A percentile compares a stretch with the other conserved stretches of the same genome.
Evolutionary conservation across 805 yeast genomes (phyloP).

Genomic region (Ogataea saltuana): DNA sequence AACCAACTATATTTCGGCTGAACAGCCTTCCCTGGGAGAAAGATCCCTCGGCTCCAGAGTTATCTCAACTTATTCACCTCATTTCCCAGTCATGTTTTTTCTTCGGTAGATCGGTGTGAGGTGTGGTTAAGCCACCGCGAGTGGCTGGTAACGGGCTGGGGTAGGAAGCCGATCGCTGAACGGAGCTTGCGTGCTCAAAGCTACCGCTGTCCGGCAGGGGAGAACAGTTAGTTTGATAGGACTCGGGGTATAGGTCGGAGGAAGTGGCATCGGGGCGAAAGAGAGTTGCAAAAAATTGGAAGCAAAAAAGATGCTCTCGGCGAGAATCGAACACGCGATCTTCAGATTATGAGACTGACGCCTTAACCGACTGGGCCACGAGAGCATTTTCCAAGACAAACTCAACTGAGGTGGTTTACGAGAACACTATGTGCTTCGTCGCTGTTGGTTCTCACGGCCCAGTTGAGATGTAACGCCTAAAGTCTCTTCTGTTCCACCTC

Average conservation of each 20-base stretch:
- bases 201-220: not conserved
- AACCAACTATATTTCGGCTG: not conserved
- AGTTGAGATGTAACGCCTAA: conserved; percentile 12
- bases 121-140: conserved; percentile 1
- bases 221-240: no score
- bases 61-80: conserved; percentile 14
- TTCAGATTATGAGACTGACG: conserved; percentile 44
- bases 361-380: conserved; percentile 44
- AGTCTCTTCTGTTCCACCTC: conserved; percentile 18
- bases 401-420: not conserved
- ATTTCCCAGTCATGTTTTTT: conserved; percentile 7
- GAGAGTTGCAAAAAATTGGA: conserved; percentile 9
- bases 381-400: conserved; percentile 24
- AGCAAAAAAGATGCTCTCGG: conserved; percentile 34
- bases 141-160: not conserved
- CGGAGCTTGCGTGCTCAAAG: not conserved
- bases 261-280: no score
- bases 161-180: not conserved
- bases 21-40: not conserved
- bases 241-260: no score
- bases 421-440: no score
- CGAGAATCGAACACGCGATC: conserved; percentile 44
- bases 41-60: not conserved
- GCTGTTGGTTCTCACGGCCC: no score
- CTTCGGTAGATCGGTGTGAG: conserved; percentile 2